These are phyloP conservation scores for Pseudotsuga menziesii DNA, from an alignment of 75 land plant species.

Conservation along the genomic window DNA sequence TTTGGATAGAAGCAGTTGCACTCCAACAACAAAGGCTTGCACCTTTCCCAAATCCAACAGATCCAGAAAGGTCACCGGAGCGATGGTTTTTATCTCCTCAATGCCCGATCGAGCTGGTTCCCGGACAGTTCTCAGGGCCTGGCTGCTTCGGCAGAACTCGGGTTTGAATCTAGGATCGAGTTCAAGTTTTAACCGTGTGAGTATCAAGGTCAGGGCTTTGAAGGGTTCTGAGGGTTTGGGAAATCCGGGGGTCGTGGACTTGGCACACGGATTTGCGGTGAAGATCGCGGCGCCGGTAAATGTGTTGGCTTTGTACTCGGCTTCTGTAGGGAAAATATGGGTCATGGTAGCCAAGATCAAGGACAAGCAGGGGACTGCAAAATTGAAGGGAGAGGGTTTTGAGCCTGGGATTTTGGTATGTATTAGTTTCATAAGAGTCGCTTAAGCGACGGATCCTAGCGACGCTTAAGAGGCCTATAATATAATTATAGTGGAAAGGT, in stretches of 20 bases:
- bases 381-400: neutral
- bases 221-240: neutral
- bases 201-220: constrained; percentile 19
- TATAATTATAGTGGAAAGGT: too few species aligned
- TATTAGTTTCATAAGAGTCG: too few species aligned
- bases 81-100: constrained; percentile 18
- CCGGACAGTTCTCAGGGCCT: constrained; percentile 31
- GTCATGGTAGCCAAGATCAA: constrained; percentile 43
- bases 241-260: constrained; percentile 19
- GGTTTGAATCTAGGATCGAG: neutral
- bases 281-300: constrained; percentile 47
- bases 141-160: neutral
- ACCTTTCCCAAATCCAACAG: too few species aligned
- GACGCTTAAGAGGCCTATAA: too few species aligned
- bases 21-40: too few species aligned
- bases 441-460: too few species aligned
- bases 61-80: neutral
- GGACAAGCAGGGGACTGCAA: neutral
- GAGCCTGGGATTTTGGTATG: neutral
- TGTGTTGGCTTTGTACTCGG: constrained; percentile 46
- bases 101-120: constrained; percentile 16
- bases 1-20: too few species aligned
- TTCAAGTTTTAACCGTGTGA: constrained; percentile 15
- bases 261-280: constrained; percentile 44
- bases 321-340: constrained; percentile 52